These are phyloP conservation scores for Lipomyces sp. DNA, from an alignment of 805 yeast genomes.

Conservation along the genomic window DNA sequence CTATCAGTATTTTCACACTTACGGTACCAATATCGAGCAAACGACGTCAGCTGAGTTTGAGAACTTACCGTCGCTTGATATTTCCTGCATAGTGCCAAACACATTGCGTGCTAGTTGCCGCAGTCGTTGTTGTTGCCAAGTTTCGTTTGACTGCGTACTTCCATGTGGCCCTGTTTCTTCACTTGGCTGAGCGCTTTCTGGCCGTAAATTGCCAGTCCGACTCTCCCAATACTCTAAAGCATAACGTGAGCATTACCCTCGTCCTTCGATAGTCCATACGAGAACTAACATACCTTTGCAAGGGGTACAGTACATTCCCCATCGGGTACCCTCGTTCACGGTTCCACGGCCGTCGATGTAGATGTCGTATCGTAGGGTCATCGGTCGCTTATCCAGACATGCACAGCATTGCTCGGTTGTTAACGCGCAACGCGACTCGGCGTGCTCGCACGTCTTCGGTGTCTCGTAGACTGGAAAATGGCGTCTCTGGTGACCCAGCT, in stretches of 20 bases:
- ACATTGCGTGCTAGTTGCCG: conserved; percentile 18
- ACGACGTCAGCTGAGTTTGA: not conserved
- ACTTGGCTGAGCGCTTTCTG: conserved; percentile 7
- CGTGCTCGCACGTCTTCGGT: conserved; percentile 24
- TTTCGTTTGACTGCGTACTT: not conserved
- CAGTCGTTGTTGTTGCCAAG: conserved; percentile 11
- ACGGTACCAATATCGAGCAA: not conserved
- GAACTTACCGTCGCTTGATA: conserved; percentile 23
- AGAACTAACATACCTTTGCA: conserved; percentile 20
- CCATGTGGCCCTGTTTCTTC: not conserved
- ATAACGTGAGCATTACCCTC: not conserved
- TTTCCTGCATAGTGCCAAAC: conserved; percentile 26
- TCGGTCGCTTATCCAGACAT: conserved; percentile 27
- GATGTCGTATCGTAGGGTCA: conserved; percentile 18
- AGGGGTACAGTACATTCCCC: conserved; percentile 30
- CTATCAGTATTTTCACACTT: not conserved
- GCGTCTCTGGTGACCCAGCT: not conserved
- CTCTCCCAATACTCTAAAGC: conserved; percentile 12
- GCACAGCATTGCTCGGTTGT: conserved; percentile 19
- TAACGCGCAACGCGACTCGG: conserved; percentile 16
- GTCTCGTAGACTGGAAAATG: conserved; percentile 6
- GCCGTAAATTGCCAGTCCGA: not conserved
- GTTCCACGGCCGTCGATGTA: conserved; percentile 33
- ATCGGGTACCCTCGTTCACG: conserved; percentile 30
- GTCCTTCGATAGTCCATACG: not conserved